These are phyloP conservation scores for Venturiaceae sp. DNA, from an alignment of 2,329 filamentous ascomycete genomes.

Conservation along the genomic window DNA sequence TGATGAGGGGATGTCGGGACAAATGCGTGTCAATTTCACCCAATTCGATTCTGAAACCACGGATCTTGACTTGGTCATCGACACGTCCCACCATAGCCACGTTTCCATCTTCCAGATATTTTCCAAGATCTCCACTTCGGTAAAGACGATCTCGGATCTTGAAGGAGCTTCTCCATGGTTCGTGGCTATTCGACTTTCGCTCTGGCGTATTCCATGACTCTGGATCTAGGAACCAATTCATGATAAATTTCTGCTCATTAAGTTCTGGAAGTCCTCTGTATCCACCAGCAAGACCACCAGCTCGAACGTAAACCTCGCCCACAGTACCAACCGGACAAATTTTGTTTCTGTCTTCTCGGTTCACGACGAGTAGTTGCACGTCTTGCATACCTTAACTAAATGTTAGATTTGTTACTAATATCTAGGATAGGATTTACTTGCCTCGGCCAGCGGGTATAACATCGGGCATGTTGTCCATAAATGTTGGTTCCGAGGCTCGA, in stretches of 20 bases:
- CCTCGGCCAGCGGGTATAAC: slow-evolving; percentile 71
- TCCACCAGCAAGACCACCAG: slow-evolving; percentile 74
- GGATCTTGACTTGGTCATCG: slow-evolving; percentile 90
- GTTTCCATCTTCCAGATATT: slow-evolving; percentile 59
- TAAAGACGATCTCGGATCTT: slow-evolving; percentile 81
- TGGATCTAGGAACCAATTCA: slow-evolving; percentile 78
- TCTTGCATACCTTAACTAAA: slow-evolving; percentile 75
- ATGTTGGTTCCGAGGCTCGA: slow-evolving; percentile 51
- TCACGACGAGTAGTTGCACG: slow-evolving; percentile 79
- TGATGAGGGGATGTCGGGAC: slow-evolving; percentile 61
- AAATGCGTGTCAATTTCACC: slow-evolving; percentile 85
- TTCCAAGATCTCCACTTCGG: slow-evolving; percentile 75
- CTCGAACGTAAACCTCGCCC: slow-evolving; percentile 76
- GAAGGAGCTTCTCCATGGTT: slow-evolving; percentile 72
- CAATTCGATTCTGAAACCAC: slow-evolving; percentile 91
- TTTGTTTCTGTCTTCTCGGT: slow-evolving; percentile 54
- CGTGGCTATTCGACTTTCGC: slow-evolving; percentile 38
- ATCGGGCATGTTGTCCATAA: slow-evolving; percentile 57
- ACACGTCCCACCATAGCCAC: slow-evolving; percentile 71
- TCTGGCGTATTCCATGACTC: slow-evolving; percentile 59
- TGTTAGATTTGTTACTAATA: too few relatives aligned
- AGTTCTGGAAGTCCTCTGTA: slow-evolving; percentile 56
- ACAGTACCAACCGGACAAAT: slow-evolving; percentile 73
- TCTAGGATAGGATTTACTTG: too few relatives aligned
- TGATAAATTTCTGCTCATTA: slow-evolving; percentile 67